A percentile compares a stretch with the other conserved stretches of the same genome.
These are phyloP conservation scores for Fraxinus sp. DNA, from an alignment of 305 asterid species.

Conservation along the genomic window DNA sequence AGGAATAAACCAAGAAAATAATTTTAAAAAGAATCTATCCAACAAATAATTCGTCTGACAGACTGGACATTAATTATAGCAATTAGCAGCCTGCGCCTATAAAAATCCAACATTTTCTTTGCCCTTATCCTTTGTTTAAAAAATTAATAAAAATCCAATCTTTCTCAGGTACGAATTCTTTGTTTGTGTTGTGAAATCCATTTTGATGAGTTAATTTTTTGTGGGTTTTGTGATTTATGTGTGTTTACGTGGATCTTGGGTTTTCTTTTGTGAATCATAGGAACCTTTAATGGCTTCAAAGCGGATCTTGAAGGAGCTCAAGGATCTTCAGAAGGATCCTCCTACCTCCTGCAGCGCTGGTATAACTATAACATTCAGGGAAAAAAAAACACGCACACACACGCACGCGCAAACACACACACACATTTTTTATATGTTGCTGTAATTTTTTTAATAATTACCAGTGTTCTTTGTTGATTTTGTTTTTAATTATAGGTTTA, in stretches of 20 bases:
- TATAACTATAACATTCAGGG: constrained; percentile 24
- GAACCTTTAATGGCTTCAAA: constrained; percentile 63
- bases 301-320: constrained; percentile 96
- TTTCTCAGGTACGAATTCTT: neutral
- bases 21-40: neutral
- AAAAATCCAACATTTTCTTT: neutral
- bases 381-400: neutral
- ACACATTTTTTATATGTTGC: neutral
- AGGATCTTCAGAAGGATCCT: constrained; percentile 93
- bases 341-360: constrained; percentile 97
- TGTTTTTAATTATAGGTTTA: neutral
- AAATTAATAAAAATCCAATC: neutral
- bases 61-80: neutral
- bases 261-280: neutral
- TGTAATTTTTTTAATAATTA: neutral
- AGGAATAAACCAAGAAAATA: neutral
- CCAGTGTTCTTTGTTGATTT: neutral
- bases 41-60: neutral
- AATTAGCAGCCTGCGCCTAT: neutral
- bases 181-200: neutral
- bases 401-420: too few species aligned
- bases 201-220: neutral
- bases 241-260: neutral
- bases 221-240: neutral
- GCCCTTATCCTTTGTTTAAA: neutral